Conservation (phyloP, 106 monocot species). For the Dendrobium officinale region DNA sequence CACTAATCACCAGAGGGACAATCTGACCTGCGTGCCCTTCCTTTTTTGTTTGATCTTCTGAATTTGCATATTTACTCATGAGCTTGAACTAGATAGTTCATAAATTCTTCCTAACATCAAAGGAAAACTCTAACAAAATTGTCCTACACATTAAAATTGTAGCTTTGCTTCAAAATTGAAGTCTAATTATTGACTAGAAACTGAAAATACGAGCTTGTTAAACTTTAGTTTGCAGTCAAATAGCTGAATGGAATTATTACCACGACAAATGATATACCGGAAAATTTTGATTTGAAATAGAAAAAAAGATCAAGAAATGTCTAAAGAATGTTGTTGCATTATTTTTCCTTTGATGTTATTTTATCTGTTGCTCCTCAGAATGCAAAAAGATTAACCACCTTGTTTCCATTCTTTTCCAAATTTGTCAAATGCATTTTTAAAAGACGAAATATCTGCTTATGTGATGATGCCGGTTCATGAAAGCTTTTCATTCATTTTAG, state of each 20-base stretch:
- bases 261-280: neutral
- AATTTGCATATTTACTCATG: neutral
- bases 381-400: neutral
- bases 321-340: neutral
- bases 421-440: neutral
- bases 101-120: neutral
- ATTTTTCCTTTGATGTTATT: neutral
- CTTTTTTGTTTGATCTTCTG: neutral
- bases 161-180: neutral
- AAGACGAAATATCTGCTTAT: neutral
- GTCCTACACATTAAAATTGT: neutral
- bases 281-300: neutral
- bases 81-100: neutral
- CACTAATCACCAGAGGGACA: neutral
- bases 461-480: neutral
- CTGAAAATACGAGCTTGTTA: neutral
- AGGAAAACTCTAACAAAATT: slow-evolving; percentile 1
- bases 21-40: neutral
- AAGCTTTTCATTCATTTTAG: neutral
- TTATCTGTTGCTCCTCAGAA: neutral
- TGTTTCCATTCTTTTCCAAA: neutral
- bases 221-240: neutral
- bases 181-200: neutral
- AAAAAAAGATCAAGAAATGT: neutral
- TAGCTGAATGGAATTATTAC: neutral